Evolutionary conservation across 139 green algal genomes (phyloP), one percentile per base, ranked within the genome.

Genomic region (Axilococcus clingmanii): DNA sequence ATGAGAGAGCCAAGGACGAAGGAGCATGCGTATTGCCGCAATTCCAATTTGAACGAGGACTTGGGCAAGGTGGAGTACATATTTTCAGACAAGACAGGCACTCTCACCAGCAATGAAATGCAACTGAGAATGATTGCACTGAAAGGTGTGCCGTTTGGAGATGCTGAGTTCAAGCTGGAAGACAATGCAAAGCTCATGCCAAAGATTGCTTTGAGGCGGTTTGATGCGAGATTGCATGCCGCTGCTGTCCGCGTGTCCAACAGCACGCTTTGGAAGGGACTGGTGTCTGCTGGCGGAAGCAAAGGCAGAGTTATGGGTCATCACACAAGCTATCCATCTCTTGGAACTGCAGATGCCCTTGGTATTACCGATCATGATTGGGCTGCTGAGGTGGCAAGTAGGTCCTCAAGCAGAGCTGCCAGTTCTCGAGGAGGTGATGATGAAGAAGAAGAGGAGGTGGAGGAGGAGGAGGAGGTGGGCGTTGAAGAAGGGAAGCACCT

Each of bases 11-110:
- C 57, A 1, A 72, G 77, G 17, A 84, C 69, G 0, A 71, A 78
- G 50, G 85, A 89, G 37, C 61, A 72, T 31, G 82, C 80, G 4
- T 59, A 51, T 34, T 86, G 82, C 17, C 79, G 87, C 50, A 95
- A 90, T 48, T 91, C 78, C 31, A 95, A 94, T 66, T 70, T 99
- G 19, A 97, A 97, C 45, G 92, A 99, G 61, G 91, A 98, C 61
- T 82, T 98, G 48, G 91, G 91, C 52, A 80, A 80, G 51, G 57
- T 97, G 28, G 63, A 88, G 68, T 95, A 93, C 48, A 83, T 98
- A 27, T 79, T 98, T 43, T 82, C 61, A 23, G 91, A 98, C 78
- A 98, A 98, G 72, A 98, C 91, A 7, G 86, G 78, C 45, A 95
- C 86, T 8, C 74, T 95, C 16, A 95, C 86, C 8, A 68, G 68